Base-by-base conservation (phyloP, 2,329 filamentous ascomycete species). In the Paracorniculantispora psalliotae region DNA sequence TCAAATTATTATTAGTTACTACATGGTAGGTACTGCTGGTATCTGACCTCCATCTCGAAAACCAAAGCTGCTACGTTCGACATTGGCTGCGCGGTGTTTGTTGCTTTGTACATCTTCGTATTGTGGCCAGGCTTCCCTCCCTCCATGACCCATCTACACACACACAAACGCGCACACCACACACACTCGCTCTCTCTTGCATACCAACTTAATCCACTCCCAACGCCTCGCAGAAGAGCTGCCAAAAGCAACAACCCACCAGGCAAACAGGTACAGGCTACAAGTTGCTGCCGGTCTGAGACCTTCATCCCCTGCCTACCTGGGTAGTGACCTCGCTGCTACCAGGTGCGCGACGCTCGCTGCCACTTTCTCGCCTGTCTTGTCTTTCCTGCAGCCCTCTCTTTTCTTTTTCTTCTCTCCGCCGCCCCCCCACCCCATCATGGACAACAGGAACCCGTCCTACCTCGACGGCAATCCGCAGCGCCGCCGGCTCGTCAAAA, bases 401-500 rank as follows among this genome's bases (percentile, higher is more conserved):
- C 48, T 15, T 52, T 28, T 30, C 23, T 54, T n/a, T 54, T n/a
- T n/a, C n/a, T n/a, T n/a, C n/a, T n/a, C n/a, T n/a, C n/a, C n/a
- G n/a, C n/a, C n/a, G n/a, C n/a, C n/a, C n/a, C n/a, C 39, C 13
- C 13, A 7, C n/a, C 39, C 48, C 70, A 78, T 74, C 75, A 81
- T 81, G 78, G 78, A 80, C 71, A 57, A 19, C 69, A 74, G 71
- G 66, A 72, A 72, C 67, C 71, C 71, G 68, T 67, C 72, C 65
- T 71, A 48, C 44, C n/a, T 73, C 68, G 75, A 75, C 74, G 74
- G 75, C 73, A 74, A 67, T 67, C 79, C 78, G 61, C 77, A 81
- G 64, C 83, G 85, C 73, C 82, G 83, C 73, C 79, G 75, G 70
- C 81, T 88, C 64, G 81, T 82, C 69, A 87, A 88, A 77, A 85